Percentiles rank a stretch among this genome's conserved stretches.
phyloP scores from a whole-genome alignment of 257 asterid species.

The Prunella vulgaris region DNA sequence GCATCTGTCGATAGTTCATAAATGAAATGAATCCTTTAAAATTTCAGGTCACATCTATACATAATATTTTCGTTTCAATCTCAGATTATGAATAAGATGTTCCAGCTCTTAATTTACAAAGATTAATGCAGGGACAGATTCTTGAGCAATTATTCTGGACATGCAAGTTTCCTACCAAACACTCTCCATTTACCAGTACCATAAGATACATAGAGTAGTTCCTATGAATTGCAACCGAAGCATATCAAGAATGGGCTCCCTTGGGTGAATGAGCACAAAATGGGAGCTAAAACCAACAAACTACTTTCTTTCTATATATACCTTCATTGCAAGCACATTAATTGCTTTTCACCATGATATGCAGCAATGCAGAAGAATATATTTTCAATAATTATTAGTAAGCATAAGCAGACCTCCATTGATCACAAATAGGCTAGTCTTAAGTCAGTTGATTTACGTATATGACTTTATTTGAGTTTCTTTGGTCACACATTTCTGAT shows the following conservation, averaged over 20 bases:
- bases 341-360: not conserved
- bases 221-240: not conserved
- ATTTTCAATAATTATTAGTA: not conserved
- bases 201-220: not conserved
- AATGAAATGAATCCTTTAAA: not conserved
- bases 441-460: not conserved
- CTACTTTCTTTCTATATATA: not conserved
- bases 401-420: not conserved
- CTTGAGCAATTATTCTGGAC: not conserved
- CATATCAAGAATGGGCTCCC: constrained; percentile 10
- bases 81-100: constrained; percentile 1
- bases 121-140: not conserved
- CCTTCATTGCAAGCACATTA: not conserved
- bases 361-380: not conserved
- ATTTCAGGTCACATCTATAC: not conserved
- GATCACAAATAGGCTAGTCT: not conserved
- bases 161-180: not conserved
- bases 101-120: not conserved
- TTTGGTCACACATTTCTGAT: not conserved
- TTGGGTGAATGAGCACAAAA: not conserved
- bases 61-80: not conserved
- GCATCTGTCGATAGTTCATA: not conserved
- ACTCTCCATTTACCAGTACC: not conserved
- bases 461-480: not conserved
- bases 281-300: not conserved